Evolutionary conservation across 208 protist species (phyloP), one percentile per base, ranked within the genome.

Genomic region (Acanthamoeba royreba): DNA sequence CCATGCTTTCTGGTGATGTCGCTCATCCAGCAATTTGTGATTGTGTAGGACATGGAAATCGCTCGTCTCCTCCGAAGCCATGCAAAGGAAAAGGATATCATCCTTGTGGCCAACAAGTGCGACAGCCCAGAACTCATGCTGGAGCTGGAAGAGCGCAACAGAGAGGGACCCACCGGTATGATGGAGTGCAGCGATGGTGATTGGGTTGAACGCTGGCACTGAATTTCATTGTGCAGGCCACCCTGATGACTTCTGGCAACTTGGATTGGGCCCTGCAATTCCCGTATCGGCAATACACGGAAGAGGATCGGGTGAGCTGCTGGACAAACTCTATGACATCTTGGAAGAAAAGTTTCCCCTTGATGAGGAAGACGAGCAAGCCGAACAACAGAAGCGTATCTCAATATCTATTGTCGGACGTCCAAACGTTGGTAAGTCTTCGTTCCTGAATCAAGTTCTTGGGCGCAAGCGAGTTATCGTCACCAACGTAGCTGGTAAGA

Each of bases 371-470:
- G 49, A 8, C n/a, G 46, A 63, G 45, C 46, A 81, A 66, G 45
- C 46, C 4, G 49, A 72, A 31, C 11, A 17, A 2, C 3, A 72
- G n/a, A 61, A 61, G 43, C 33, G 85, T 17, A 72, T 72, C 85
- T 74, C 46, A 28, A 91, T 91, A 9, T 46, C 52, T 53, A 91
- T 91, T 25, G 85, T 91, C 33, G 85, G 85, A 19, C 46, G 55
- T 25, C 85, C 85, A 28, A 91, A 91, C 58, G 85, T 91, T 5
- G 85, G 85, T 35, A 91, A 91, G 40, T 91, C 85, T 3, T 74
- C 52, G 11, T 91, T 91, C 28, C 85, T 91, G 15, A 91, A 91
- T 28, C 85, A 72, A 35, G 55, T 91, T 5, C 85, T 91, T 35
- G 85, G 85, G 17, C 33, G 55, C 2, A 53, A 91, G 55, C 85